phyloP scores from a whole-genome alignment of 2,329 filamentous ascomycete species.

The Aphanoascus verrucosus region DNA sequence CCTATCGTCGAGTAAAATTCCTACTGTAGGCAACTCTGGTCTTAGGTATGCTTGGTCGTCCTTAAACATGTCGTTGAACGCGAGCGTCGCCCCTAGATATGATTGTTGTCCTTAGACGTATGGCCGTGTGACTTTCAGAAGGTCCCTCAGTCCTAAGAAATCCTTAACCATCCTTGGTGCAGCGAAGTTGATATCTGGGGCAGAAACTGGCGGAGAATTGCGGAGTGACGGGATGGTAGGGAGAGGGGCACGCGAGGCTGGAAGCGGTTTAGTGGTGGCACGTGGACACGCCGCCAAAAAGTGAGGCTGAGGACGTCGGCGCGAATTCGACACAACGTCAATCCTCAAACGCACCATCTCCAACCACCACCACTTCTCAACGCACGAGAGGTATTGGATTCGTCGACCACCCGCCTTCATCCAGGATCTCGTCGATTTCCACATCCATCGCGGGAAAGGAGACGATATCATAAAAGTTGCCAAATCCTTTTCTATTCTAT shows the following conservation, averaged over 20 bases:
- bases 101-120: too few species aligned
- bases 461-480: constrained; percentile 1
- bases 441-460: constrained; percentile 1
- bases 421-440: neutral
- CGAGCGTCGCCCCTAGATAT: too few species aligned
- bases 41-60: too few species aligned
- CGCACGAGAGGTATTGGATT: neutral
- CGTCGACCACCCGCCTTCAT: constrained; percentile 1
- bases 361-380: neutral
- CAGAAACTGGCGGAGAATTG: too few species aligned
- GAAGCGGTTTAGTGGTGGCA: constrained; percentile 12
- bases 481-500: neutral
- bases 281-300: constrained; percentile 4
- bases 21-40: too few species aligned
- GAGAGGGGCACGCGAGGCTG: neutral
- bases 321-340: neutral
- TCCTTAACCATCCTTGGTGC: too few species aligned
- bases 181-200: neutral
- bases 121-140: too few species aligned
- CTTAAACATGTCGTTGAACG: too few species aligned
- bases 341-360: neutral
- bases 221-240: neutral
- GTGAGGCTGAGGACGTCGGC: constrained; percentile 11
- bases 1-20: too few species aligned
- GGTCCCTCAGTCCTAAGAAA: too few species aligned